A percentile compares a stretch with the other conserved stretches of the same genome.
Evolutionary conservation across 2,329 filamentous ascomycete species (phyloP).

Genomic region (Ophiostoma pallidulum): DNA sequence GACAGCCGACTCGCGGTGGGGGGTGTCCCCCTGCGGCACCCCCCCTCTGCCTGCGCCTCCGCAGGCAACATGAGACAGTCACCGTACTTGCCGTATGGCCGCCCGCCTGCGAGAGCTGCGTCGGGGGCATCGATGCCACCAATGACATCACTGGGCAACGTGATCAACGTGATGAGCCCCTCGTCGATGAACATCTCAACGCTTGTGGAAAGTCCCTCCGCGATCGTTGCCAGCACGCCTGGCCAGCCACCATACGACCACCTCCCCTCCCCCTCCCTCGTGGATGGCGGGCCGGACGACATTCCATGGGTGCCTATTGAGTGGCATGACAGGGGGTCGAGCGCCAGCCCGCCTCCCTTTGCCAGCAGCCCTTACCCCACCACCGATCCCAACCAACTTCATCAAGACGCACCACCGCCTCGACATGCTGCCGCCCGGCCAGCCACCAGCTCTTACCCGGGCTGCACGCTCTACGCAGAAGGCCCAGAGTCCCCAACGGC

Average conservation of each 20-base stretch:
- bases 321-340: conserved; percentile 1
- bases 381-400: not conserved
- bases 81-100: not conserved
- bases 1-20: not conserved
- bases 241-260: not conserved
- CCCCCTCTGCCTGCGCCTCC: no score
- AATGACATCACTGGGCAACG: no score
- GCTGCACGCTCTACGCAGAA: no score
- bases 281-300: conserved; percentile 4
- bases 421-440: no score
- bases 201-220: not conserved
- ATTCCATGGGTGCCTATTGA: conserved; percentile 6
- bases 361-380: conserved; percentile 1
- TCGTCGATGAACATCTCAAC: not conserved
- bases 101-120: not conserved
- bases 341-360: not conserved
- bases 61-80: not conserved
- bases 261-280: not conserved
- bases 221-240: not conserved
- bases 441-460: no score
- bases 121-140: no score
- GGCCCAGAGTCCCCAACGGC: no score
- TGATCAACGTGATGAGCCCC: no score
- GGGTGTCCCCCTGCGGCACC: no score
- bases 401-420: not conserved